These are phyloP conservation scores for Dryas integrifolia DNA, from an alignment of 331 rosid genomes.

Conservation along the genomic window DNA sequence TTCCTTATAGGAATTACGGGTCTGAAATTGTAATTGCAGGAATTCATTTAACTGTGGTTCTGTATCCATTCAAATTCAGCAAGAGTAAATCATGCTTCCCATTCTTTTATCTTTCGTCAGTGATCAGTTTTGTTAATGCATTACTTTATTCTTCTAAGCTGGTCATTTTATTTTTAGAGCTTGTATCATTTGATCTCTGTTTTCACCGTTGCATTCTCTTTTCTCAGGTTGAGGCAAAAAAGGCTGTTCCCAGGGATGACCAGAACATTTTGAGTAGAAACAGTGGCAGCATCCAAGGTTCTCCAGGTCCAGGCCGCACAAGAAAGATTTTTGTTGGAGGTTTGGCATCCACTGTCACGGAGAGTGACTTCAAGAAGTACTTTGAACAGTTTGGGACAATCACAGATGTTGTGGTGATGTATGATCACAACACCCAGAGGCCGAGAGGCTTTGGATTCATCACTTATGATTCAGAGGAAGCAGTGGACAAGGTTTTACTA, in stretches of 20 bases:
- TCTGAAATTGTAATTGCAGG: slow-evolving; percentile 27
- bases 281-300: slow-evolving; percentile 75
- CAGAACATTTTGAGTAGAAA: slow-evolving; percentile 65
- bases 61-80: slow-evolving; percentile 23
- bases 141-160: slow-evolving; percentile 17
- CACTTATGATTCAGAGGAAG: slow-evolving; percentile 86
- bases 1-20: slow-evolving; percentile 18
- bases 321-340: slow-evolving; percentile 94
- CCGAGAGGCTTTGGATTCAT: slow-evolving; percentile 96
- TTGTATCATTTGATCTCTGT: slow-evolving; percentile 8
- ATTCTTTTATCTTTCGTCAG: slow-evolving; percentile 4
- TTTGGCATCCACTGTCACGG: slow-evolving; percentile 83
- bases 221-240: slow-evolving; percentile 87
- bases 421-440: slow-evolving; percentile 93
- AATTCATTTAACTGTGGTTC: slow-evolving; percentile 22
- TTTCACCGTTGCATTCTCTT: slow-evolving; percentile 28
- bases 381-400: slow-evolving; percentile 92
- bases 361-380: slow-evolving; percentile 75
- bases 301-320: slow-evolving; percentile 86
- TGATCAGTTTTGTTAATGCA: slow-evolving; percentile 6
- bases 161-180: slow-evolving; percentile 13
- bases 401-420: slow-evolving; percentile 95
- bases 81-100: slow-evolving; percentile 11
- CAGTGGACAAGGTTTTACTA: slow-evolving; percentile 74
- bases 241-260: slow-evolving; percentile 93